Percentiles rank a stretch among this genome's conserved stretches.
Evolutionary conservation across 202 grass and related monocot species (phyloP).

Genomic region (Digitaria exilis): DNA sequence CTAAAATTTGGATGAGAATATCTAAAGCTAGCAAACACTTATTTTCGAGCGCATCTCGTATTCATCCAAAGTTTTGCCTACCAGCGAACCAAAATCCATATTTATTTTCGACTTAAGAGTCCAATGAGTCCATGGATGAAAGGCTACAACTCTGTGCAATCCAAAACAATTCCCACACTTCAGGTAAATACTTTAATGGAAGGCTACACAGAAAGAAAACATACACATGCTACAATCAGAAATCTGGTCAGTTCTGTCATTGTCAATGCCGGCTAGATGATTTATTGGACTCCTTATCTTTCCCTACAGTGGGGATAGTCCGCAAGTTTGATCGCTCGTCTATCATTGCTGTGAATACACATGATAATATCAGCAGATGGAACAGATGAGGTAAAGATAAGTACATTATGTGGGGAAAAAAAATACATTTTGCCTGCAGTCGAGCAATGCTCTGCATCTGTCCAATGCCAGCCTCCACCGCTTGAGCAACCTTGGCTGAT

Average conservation of each 20-base stretch:
- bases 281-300: conserved; percentile 38
- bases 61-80: neutral
- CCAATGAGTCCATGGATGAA: neutral
- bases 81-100: neutral
- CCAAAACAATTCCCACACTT: neutral
- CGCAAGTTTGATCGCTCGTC: conserved; percentile 62
- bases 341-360: conserved; percentile 55
- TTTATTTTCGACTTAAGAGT: neutral
- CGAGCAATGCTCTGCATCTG: conserved; percentile 63
- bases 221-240: neutral
- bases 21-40: no score
- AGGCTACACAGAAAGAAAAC: conserved; percentile 16
- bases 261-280: conserved; percentile 34
- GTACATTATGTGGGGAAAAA: neutral
- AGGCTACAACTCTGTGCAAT: neutral
- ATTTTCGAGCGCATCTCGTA: no score
- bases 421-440: conserved; percentile 68
- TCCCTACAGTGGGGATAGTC: conserved; percentile 43
- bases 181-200: neutral
- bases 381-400: neutral
- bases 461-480: conserved; percentile 60
- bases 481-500: conserved; percentile 66
- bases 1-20: no score
- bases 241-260: neutral
- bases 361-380: neutral